Evolutionary conservation across 23 red algal genomes (phyloP), one percentile per base, ranked within the genome.

Genomic region (Gracilaria vermiculophylla): DNA sequence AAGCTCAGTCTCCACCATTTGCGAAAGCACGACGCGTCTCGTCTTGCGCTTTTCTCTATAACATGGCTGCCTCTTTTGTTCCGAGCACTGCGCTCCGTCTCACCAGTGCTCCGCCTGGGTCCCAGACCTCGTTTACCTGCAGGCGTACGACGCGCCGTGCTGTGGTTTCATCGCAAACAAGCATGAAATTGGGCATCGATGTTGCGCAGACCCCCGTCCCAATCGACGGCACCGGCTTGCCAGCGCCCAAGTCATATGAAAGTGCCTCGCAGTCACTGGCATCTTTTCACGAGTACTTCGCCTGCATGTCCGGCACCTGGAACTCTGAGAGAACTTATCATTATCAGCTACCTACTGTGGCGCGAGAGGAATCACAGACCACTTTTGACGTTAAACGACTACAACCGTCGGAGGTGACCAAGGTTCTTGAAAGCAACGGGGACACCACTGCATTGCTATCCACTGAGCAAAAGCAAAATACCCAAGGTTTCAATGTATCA

Each of bases 281-380:
- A 10, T 47, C 89, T 6, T 92, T 92, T 40, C 2, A 24, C 17
- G 24, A 51, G 32, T 92, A 74, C 49, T 76, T 92, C 44, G 43
- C 0, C 14, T 51, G 25, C 27, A 81, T 82, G 89, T 0, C 66
- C 2, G 89, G 89, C 21, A 43, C 80, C 16, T 92, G 80, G 78
- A 85, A 92, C 69, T 72, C 57, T 16, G 78, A 92, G 51, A 79
- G 89, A 19, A 92, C 89, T 11, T 92, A 92, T 43, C 89, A 92
- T 62, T 92, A 92, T 50, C 28, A 56, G 8, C 24, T 31, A 15
- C 31, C 40, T 13, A 25, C 57, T 23, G 74, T 19, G 20, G 43
- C 39, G 15, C 42, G 77, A 37, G 89, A 92, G 53, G 69, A 83
- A 0, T 92, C 89, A 10, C 57, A 81, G 41, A 84, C 89, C 0